These are phyloP conservation scores for Xanthoceras sorbifolium DNA, from an alignment of 345 rosid species.

Conservation along the genomic window DNA sequence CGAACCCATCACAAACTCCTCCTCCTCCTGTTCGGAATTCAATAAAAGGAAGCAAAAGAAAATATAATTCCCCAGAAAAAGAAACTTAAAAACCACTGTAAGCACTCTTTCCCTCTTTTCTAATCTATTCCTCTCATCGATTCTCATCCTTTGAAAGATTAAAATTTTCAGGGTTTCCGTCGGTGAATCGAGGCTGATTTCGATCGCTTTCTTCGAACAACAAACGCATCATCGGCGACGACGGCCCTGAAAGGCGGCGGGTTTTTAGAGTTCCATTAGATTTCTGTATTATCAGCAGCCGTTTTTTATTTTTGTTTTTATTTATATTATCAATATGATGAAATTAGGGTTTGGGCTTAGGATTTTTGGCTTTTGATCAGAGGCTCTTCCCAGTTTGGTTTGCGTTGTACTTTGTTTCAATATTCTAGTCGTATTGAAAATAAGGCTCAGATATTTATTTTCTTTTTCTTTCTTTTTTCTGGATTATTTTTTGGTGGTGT, in stretches of 20 bases:
- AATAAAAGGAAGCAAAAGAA: background rate
- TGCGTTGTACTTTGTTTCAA: slow-evolving; percentile 15
- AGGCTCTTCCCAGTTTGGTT: background rate
- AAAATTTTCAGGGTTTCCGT: background rate
- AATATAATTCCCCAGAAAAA: background rate
- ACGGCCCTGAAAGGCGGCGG: background rate
- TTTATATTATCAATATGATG: background rate
- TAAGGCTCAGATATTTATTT: slow-evolving; percentile 8
- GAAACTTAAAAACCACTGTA: background rate
- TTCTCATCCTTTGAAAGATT: background rate
- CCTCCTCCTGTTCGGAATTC: background rate
- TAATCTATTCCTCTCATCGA: background rate
- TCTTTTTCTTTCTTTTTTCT: no score
- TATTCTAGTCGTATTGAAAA: slow-evolving; percentile 2
- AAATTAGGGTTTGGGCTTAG: slow-evolving; percentile 5
- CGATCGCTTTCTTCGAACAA: background rate
- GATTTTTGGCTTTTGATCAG: background rate
- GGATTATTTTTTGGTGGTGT: background rate
- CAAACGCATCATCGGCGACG: no score
- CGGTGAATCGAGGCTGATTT: background rate
- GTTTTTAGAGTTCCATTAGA: background rate
- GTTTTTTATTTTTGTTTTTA: background rate
- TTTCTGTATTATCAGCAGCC: slow-evolving; percentile 5
- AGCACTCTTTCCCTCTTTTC: background rate
- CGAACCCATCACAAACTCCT: no score